Base-by-base conservation (phyloP, 345 rosid genomes). In the Pistacia integerrima region DNA sequence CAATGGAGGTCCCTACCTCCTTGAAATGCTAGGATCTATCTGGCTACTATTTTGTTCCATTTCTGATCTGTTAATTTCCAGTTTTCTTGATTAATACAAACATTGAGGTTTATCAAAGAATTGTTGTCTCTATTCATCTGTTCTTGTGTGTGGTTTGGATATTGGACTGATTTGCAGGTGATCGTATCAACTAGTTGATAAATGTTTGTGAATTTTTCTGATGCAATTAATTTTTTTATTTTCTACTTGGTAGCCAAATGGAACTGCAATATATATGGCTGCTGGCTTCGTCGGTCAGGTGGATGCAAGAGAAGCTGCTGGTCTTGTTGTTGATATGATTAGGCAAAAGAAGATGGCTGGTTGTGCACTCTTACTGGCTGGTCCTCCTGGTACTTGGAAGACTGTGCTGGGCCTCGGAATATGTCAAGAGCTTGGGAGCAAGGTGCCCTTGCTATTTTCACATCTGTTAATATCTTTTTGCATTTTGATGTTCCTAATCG, bases 261-360 rank as follows among this genome's bases (percentile, higher is more conserved):
- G 99, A 57, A 84, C 57, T 52, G 95, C 99, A 22, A 69, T 92
- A 65, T 82, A 85, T 78, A 77, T 93, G 86, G 95, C 97, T 58
- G 90, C 99, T 76, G 99, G 97, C 22, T 96, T 96, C 66, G 99
- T 96, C 30, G 99, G 99, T 72, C 98, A 93, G 74, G 88, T 83
- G 14, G 98, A 93, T 71, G 98, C 98, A 59, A 92, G 99, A 84
- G 99, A 96, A 78, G 99, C 97, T 44, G 81, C 97, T 73, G 99
- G 99, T 67, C 97, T 96, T 66, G 98, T 96, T 18, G 97, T 92
- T 48, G 98, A 96, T 85, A 96, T 96, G 99, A 93, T 96, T 5
- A 84, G 89, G 84, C 97, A 92, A 84, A 96, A 92, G 85, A 94
- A 92, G 87, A 96, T 96, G 99, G 99, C 98, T n/a, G 98, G 99